phyloP scores from a whole-genome alignment of 768 basidiomycete genomes.

The Tricholoma saponaceum region DNA sequence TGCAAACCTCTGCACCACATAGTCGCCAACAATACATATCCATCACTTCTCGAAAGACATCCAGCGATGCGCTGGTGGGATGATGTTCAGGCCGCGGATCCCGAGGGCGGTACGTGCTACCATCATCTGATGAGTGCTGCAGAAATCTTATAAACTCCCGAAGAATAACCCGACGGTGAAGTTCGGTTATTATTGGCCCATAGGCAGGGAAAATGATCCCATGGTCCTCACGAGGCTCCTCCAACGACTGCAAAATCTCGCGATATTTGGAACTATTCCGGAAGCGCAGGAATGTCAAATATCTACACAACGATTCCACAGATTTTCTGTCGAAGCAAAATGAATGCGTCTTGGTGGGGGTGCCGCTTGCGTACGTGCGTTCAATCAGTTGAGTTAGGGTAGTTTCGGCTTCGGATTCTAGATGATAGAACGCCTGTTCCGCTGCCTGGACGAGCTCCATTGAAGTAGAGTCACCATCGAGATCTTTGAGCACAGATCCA shows the following conservation, averaged over 20 bases:
- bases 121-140: constrained; percentile 16
- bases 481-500: constrained; percentile 40
- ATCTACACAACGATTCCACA: constrained; percentile 41
- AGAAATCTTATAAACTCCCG: constrained; percentile 30
- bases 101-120: not conserved
- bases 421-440: constrained; percentile 35
- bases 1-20: constrained; percentile 45
- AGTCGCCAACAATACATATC: constrained; percentile 46
- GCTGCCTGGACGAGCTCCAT: constrained; percentile 34
- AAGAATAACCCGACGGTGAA: constrained; percentile 28
- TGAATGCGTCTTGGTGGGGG: constrained; percentile 20
- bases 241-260: constrained; percentile 31
- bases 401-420: constrained; percentile 40
- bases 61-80: constrained; percentile 11
- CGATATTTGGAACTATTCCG: constrained; percentile 48
- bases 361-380: constrained; percentile 25
- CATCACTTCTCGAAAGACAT: constrained; percentile 30
- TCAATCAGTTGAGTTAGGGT: constrained; percentile 32
- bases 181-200: constrained; percentile 24
- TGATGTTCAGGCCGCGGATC: constrained; percentile 8
- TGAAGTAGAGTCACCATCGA: constrained; percentile 31
- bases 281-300: constrained; percentile 54
- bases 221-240: constrained; percentile 14
- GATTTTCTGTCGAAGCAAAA: constrained; percentile 24
- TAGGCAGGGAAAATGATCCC: constrained; percentile 25